Conservation (phyloP, 305 asterid species). For the Rubia peregrina region DNA sequence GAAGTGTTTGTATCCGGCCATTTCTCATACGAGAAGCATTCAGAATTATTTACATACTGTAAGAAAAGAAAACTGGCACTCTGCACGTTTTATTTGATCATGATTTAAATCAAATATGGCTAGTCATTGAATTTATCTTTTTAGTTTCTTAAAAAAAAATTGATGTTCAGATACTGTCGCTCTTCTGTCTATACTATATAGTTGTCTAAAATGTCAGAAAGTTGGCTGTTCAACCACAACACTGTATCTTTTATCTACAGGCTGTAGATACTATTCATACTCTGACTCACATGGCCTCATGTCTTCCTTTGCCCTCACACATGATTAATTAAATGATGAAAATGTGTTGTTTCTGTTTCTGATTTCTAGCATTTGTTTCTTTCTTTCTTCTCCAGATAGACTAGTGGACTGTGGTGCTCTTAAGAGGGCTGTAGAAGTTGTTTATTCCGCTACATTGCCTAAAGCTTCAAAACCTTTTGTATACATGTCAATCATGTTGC, state of each 20-base stretch:
- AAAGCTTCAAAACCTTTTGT: conserved; percentile 94
- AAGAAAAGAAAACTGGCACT: neutral
- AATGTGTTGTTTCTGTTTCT: conserved; percentile 3
- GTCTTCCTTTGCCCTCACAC: neutral
- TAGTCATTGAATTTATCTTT: neutral
- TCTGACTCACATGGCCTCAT: neutral
- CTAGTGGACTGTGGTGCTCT: conserved; percentile 84
- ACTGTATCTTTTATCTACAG: neutral
- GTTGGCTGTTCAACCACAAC: neutral
- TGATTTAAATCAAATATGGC: neutral
- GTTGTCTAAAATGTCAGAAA: conserved; percentile 2
- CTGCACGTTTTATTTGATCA: neutral
- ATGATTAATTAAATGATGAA: neutral
- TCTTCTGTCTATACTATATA: neutral
- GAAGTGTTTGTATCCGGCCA: neutral
- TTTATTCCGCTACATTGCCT: conserved; percentile 93
- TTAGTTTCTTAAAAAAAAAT: neutral
- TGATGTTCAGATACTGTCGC: neutral
- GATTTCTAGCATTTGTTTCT: conserved; percentile 12
- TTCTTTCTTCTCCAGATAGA: conserved; percentile 56
- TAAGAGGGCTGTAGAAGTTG: conserved; percentile 91
- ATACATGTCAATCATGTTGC: conserved; percentile 80
- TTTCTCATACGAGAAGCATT: neutral
- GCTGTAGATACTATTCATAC: neutral
- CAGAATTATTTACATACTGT: neutral